A percentile compares a stretch with the other conserved stretches of the same genome.
These are phyloP conservation scores for Colletotrichum sublineola DNA, from an alignment of 2,329 filamentous ascomycete genomes.

Conservation along the genomic window DNA sequence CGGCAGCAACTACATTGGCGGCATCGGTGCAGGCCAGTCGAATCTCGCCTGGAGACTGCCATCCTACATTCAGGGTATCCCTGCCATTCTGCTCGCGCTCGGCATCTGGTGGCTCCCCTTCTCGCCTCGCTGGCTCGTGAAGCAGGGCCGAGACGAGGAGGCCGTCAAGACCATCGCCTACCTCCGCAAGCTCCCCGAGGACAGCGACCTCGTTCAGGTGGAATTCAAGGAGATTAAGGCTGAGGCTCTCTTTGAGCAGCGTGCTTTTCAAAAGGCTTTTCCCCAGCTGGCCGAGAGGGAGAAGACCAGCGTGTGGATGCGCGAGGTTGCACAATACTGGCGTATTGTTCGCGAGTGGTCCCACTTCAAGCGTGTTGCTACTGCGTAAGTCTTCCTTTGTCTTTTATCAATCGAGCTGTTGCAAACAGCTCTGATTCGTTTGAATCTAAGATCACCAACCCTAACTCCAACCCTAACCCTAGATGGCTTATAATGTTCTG, in stretches of 20 bases:
- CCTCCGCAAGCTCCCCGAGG: conserved; percentile 71
- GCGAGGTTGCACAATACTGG: conserved; percentile 64
- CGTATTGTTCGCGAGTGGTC: conserved; percentile 62
- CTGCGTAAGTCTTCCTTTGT: neutral
- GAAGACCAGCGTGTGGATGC: conserved; percentile 56
- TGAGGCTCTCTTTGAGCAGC: conserved; percentile 58
- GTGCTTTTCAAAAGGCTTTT: conserved; percentile 58
- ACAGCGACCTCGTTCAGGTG: conserved; percentile 70
- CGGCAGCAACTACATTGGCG: conserved; percentile 62
- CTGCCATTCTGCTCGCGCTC: conserved; percentile 51
- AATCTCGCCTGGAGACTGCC: conserved; percentile 60
- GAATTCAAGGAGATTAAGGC: conserved; percentile 60
- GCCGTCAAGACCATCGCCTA: conserved; percentile 63
- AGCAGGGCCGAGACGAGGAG: conserved; percentile 51
- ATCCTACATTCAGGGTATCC: conserved; percentile 59
- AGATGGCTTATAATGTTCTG: conserved; percentile 63
- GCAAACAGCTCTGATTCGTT: neutral
- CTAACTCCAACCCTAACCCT: neutral
- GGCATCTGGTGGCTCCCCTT: conserved; percentile 57
- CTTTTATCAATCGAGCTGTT: no score
- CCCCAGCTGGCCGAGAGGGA: conserved; percentile 57
- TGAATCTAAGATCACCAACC: neutral
- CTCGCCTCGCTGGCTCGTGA: conserved; percentile 55
- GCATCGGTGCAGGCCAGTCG: conserved; percentile 57
- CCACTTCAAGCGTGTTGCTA: conserved; percentile 61